Conservation (phyloP, 2,329 filamentous ascomycete species). For the Cladophialophora bantiana region DNA sequence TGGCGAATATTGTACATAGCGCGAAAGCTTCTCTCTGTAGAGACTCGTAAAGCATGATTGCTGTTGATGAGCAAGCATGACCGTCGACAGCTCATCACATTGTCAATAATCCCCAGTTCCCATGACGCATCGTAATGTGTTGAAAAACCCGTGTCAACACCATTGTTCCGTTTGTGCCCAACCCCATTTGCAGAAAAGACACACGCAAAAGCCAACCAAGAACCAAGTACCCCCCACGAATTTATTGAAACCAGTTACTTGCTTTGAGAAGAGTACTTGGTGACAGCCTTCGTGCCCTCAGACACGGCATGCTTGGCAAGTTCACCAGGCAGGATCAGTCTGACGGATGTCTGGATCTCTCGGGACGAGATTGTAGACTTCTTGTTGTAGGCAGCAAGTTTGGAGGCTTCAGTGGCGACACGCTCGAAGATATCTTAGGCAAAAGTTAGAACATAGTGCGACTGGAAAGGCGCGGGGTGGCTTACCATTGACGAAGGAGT, state of each 20-base stretch:
- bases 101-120: conserved; percentile 33
- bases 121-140: conserved; percentile 41
- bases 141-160: conserved; percentile 52
- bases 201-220: conserved; percentile 50
- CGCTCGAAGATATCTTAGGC: conserved; percentile 96
- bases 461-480: conserved; percentile 35
- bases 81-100: conserved; percentile 29
- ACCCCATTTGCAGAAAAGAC: conserved; percentile 50
- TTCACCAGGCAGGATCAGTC: conserved; percentile 97
- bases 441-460: conserved; percentile 20
- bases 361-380: conserved; percentile 99
- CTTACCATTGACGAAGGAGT: conserved; percentile 99
- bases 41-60: conserved; percentile 35
- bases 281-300: conserved; percentile 99
- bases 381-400: conserved; percentile 99
- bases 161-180: conserved; percentile 45
- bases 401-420: conserved; percentile 96
- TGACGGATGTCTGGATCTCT: conserved; percentile 99
- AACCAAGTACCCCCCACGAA: conserved; percentile 48
- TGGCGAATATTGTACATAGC: conserved; percentile 37
- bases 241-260: conserved; percentile 73
- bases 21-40: conserved; percentile 34
- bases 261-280: conserved; percentile 99
- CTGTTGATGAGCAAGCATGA: conserved; percentile 33
- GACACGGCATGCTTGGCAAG: conserved; percentile 99